Evolutionary conservation across 805 yeast species (phyloP), one percentile per base, ranked within the genome.

Genomic region (Sugiyamaella boreocaroliniensis): DNA sequence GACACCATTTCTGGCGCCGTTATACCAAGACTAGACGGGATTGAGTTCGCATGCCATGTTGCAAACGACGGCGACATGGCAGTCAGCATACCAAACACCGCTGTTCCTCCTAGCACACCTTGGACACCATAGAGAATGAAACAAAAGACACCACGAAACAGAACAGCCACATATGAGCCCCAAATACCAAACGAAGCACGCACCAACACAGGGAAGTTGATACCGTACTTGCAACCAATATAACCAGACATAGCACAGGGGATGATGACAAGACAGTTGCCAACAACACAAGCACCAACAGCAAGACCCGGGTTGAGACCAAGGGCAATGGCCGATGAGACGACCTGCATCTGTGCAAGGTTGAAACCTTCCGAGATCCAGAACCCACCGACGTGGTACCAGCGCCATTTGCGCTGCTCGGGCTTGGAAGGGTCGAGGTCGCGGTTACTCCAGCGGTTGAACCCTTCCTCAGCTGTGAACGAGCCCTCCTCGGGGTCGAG

Each of bases 1-100:
- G 62, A 54, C 14, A 55, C 48, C 56, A 61, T 50, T 16, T 58
- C 45, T 54, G 58, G 64, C 19, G 58, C 55, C 37, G 56, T 53
- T 32, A 55, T 60, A 45, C 58, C 12, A 40, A 48, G 55, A 10
- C 44, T 41, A 1, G 45, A 43, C 4, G 58, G 54, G 32, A 59
- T 48, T 41, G 48, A 43, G 45, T 56, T 56, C 20, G 10, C 45
- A n/a, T 45, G 26, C 48, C 48, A 45, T 12, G 29, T 45, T 32
- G 41, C 47, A 34, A 56, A 29, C 32, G 47, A 15, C 15, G 51
- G 45, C 52, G 52, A 53, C 10, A 48, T 45, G 3, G 55, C 40
- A 43, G 45, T 46, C 18, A 53, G 49, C 47, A 52, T 48, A 29
- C 52, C n/a, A 16, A 48, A 52, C 26, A 52, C 52, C 15, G 55